These are phyloP conservation scores for Marchantia paleacea DNA, from an alignment of 225 moss, liverwort and hornwort species.

Conservation along the genomic window DNA sequence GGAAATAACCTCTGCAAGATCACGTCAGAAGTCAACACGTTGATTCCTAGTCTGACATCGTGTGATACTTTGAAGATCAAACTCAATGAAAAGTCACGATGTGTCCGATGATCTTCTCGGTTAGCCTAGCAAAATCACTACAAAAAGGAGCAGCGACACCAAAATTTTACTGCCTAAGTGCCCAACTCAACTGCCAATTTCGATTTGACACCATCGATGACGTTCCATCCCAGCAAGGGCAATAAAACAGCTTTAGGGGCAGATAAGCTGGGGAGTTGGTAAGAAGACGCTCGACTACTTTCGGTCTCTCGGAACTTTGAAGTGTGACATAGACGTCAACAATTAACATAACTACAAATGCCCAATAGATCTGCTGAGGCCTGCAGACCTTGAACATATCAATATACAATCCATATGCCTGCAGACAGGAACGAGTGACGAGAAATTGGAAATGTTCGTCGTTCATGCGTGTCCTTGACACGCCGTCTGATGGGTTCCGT, in stretches of 20 bases:
- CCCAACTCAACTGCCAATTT: not conserved
- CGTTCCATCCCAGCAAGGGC: not conserved
- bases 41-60: not conserved
- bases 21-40: not conserved
- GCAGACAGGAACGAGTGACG: not conserved
- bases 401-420: conserved; percentile 15
- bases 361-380: not conserved
- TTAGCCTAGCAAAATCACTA: not conserved
- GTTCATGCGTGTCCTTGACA: not conserved
- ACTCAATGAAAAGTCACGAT: not conserved
- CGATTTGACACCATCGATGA: not conserved
- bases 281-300: not conserved
- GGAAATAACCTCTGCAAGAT: not conserved
- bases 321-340: not conserved
- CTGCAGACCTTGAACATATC: not conserved
- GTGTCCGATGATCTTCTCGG: not conserved
- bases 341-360: conserved; percentile 3
- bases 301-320: not conserved
- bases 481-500: not conserved
- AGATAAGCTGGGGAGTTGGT: not conserved
- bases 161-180: not conserved
- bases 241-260: not conserved
- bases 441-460: not conserved
- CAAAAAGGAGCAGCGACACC: not conserved
- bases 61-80: not conserved